Evolutionary conservation across 345 rosid species (phyloP), one percentile per base, ranked within the genome.

Genomic region (Sisymbrium altissimum): DNA sequence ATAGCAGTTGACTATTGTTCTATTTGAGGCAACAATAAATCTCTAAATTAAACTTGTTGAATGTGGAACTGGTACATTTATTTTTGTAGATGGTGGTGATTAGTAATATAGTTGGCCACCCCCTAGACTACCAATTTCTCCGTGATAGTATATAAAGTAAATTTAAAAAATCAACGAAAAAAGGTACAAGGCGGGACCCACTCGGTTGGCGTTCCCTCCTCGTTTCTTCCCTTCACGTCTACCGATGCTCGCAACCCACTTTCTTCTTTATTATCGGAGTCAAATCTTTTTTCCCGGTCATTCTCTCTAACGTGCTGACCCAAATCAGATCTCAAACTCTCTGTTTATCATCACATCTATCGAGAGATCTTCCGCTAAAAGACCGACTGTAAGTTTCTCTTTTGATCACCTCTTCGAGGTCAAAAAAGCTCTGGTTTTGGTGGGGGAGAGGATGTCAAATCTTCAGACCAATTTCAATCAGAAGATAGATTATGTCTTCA

Each of bases 401-500:
- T 35, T 21, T 35, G n/a, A 15, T 30, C 54, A 0, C 18, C 15
- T 72, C 64, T 52, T 30, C 3, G n/a, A n/a, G n/a, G n/a, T n/a
- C n/a, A n/a, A n/a, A n/a, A n/a, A n/a, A n/a, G n/a, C n/a, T n/a
- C n/a, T n/a, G n/a, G n/a, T n/a, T n/a, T n/a, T n/a, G n/a, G n/a
- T n/a, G n/a, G n/a, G n/a, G 17, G 63, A 12, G 25, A 67, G 44
- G 71, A 84, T 84, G 87, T 79, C 86, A 15, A 83, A 76, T 35
- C 41, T 70, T 50, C 84, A 82, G 35, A 78, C 64, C 66, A 83
- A 76, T 72, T 83, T 69, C 81, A 83, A 79, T 39, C 83, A 85
- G 59, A 83, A 84, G 70, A 84, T 88, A 35, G 90, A 88, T 75
- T 88, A 86, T 71, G 90, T 86, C 5, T 86, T 88, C 77, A 88